Evolutionary conservation across 176 grass and related monocot species (phyloP).

Genomic region (Chrysopogon serrulatus): DNA sequence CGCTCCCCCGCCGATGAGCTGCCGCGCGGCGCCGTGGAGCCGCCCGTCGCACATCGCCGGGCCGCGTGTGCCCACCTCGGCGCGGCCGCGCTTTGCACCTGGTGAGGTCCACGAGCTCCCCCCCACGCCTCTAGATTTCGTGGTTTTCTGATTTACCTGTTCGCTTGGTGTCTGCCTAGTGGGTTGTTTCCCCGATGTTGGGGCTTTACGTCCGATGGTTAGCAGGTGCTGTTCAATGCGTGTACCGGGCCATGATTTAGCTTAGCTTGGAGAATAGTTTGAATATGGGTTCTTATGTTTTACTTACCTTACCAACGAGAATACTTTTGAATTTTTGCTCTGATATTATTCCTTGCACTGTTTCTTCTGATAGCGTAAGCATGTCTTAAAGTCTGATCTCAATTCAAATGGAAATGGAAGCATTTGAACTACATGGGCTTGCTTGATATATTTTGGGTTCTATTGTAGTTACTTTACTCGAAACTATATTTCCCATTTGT

Average conservation of each 20-base stretch:
- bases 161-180: background rate
- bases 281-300: background rate
- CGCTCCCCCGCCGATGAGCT: conserved; percentile 41
- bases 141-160: background rate
- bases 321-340: background rate
- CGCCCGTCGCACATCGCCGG: background rate
- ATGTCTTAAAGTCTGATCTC: background rate
- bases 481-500: background rate
- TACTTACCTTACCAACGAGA: background rate
- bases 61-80: background rate
- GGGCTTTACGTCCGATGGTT: background rate
- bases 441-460: background rate
- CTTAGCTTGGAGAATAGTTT: background rate
- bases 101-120: conserved; percentile 11
- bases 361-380: background rate
- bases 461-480: background rate
- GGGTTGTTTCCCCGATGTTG: background rate
- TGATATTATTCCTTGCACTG: background rate
- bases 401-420: background rate
- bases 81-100: conserved; percentile 14
- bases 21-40: conserved; percentile 30
- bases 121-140: background rate
- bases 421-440: background rate
- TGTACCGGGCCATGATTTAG: background rate
- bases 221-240: background rate